Percentiles rank a stretch among this genome's conserved stretches.
phyloP scores from a whole-genome alignment of 2,329 filamentous ascomycete species.

The Ilyonectria sp. region DNA sequence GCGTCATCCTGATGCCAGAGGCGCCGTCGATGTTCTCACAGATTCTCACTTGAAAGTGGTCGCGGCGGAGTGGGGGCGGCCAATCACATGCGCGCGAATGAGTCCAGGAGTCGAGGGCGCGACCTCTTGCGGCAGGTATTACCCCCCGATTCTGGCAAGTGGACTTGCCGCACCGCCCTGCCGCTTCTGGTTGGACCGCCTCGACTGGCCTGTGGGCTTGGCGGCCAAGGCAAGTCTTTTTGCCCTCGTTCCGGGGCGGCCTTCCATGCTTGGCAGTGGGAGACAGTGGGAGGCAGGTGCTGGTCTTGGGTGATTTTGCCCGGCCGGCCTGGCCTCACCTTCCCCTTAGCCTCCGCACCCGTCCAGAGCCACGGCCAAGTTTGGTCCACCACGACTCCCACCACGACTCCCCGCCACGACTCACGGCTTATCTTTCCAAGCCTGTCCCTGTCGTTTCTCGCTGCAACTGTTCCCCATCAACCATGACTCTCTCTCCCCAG shows the following conservation, averaged over 20 bases:
- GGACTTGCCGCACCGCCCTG: slow-evolving; percentile 23
- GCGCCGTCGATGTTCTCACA: neutral
- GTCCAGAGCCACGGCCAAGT: neutral
- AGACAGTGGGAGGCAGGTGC: neutral
- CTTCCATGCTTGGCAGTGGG: slow-evolving; percentile 14
- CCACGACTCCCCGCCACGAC: neutral
- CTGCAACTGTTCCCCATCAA: neutral
- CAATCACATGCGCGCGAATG: slow-evolving; percentile 32
- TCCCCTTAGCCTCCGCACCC: neutral
- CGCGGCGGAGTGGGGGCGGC: slow-evolving; percentile 16
- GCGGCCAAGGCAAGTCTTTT: slow-evolving; percentile 10
- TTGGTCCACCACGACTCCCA: neutral
- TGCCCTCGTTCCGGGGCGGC: slow-evolving; percentile 16
- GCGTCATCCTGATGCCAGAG: neutral
- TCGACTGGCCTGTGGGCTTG: slow-evolving; percentile 14
- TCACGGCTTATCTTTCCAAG: slow-evolving; percentile 14
- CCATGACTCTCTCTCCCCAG: slow-evolving; percentile 1
- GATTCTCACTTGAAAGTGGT: slow-evolving; percentile 20
- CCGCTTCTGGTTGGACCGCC: slow-evolving; percentile 28
- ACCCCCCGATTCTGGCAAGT: slow-evolving; percentile 26
- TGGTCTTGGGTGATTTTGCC: slow-evolving; percentile 16
- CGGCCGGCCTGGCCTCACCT: slow-evolving; percentile 7
- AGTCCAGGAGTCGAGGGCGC: slow-evolving; percentile 20
- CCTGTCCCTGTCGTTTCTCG: slow-evolving; percentile 19
- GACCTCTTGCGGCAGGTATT: slow-evolving; percentile 40